Evolutionary conservation across 805 yeast species (phyloP), one percentile per base, ranked within the genome.

Genomic region (Starmerella floris): DNA sequence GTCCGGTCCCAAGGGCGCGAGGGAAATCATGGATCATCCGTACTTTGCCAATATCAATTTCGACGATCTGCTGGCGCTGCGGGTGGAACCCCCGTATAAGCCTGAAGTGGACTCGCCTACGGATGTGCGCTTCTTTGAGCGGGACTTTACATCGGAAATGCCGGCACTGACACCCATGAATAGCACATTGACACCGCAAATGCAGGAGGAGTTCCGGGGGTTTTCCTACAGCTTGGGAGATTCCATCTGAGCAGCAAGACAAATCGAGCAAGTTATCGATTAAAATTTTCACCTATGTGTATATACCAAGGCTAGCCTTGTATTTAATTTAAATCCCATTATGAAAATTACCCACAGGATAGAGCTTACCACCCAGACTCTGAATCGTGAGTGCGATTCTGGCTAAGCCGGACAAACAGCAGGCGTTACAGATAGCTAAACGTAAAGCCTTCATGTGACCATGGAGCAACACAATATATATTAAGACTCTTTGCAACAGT

Each of bases 151-250:
- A 0, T 75, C 85, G 0, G 96, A 91, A 56, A 80, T 91, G 28
- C 95, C 97, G 28, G 79, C 94, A 39, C 70, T 88, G 62, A 91
- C 98, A 1, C 98, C 98, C 2, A 87, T 91, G 38, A 88, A 84
- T 47, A 79, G 94, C 25, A 77, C 82, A 5, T 68, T 91, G 56
- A 79, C 91, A 13, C 75, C 91, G 2, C 74, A 78, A 23, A 79
- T 81, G 76, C 98, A 91, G 68, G 96, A 91, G 56, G 93, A 84
- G 65, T 91, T 91, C 73, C 76, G 97, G 54, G 98, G 98, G 3
- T 91, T 91, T 65, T 84, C 96, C 2, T 88, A 85, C 61, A 49
- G 59, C 40, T 45, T 50, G 27, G 61, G 58, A 9, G 64, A 60
- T 13, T 44, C 51, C 2, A 44, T 54, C 5, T 55, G 44, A 42